Evolutionary conservation across 2,329 filamentous ascomycete species (phyloP), one percentile per base, ranked within the genome.

Genomic region (Colletotrichum graminicola): DNA sequence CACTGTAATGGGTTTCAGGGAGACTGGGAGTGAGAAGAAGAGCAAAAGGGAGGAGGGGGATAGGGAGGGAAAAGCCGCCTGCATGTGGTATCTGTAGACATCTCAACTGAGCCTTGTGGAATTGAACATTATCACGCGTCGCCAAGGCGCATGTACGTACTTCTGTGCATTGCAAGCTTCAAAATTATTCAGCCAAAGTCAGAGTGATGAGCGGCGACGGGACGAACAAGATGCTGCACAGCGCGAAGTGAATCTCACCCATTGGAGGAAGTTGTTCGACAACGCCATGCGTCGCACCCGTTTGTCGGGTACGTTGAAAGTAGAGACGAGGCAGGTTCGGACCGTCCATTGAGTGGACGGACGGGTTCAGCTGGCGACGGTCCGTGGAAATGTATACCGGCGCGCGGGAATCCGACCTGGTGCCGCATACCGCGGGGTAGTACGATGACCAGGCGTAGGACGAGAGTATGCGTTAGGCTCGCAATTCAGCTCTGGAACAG

Each of bases 31-130:
- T 41, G 23, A 26, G n/a, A n/a, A 47, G 11, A 26, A 21, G 43
- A 26, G 6, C 6, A 41, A n/a, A 18, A 41, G 43, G 21, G 36
- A 59, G 66, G 34, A n/a, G n/a, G 55, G 39, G 39, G 39, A 5
- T 39, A 47, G 45, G n/a, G 23, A 10, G 45, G 32, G n/a, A 54
- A 51, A 62, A 51, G 67, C 32, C 45, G 62, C 62, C 26, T 7
- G 18, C 18, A 43, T 60, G 66, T 60, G 66, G 61, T 62, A 60
- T 65, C 54, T 66, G 62, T 69, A 69, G 54, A 66, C 61, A 39
- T 54, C 61, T 43, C 18, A 65, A 66, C 45, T 69, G 36, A 69
- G 66, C 39, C 55, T 43, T 52, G 62, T 66, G 62, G 34, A 59
- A 39, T 47, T 54, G 45, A 65, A n/a, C 45, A 52, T 21, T 29